A percentile compares a stretch with the other conserved stretches of the same genome.
phyloP scores from a whole-genome alignment of 805 yeast genomes.

The Maudiozyma barnettii region DNA sequence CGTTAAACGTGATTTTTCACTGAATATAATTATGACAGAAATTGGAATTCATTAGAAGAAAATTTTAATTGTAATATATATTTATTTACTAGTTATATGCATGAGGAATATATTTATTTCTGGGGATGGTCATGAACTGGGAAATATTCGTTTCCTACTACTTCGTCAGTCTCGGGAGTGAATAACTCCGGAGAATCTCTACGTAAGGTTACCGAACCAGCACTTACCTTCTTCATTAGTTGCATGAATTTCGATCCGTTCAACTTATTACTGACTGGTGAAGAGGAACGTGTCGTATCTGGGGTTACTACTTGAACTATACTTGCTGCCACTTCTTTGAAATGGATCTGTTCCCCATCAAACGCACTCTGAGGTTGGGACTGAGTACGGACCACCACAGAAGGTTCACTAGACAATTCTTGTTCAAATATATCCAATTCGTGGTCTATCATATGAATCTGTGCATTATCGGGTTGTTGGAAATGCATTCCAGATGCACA shows the following conservation, averaged over 20 bases:
- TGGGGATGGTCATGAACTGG: conserved; percentile 13
- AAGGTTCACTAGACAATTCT: conserved; percentile 1
- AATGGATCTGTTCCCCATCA: conserved; percentile 18
- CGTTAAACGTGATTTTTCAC: no score
- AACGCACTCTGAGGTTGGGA: background rate
- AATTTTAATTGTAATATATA: no score
- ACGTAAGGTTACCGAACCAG: conserved; percentile 23
- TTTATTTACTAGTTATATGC: background rate
- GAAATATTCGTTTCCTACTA: conserved; percentile 22
- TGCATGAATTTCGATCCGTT: conserved; percentile 23
- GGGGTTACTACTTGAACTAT: conserved; percentile 14
- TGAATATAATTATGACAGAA: no score
- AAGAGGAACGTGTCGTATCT: conserved; percentile 4
- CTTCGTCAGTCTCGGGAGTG: conserved; percentile 18
- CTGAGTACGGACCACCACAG: no score
- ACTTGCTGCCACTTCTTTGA: conserved; percentile 20
- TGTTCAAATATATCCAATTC: conserved; percentile 19
- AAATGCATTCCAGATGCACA: background rate
- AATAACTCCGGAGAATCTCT: conserved; percentile 12
- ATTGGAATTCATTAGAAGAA: no score
- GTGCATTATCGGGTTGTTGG: background rate
- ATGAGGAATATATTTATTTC: background rate
- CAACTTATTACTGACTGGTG: conserved; percentile 14
- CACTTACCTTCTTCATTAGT: conserved; percentile 24
- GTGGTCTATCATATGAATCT: background rate